Evolutionary conservation across 1,139 yeast species (phyloP).

Genomic region (Arxiozyma heterogenica): DNA sequence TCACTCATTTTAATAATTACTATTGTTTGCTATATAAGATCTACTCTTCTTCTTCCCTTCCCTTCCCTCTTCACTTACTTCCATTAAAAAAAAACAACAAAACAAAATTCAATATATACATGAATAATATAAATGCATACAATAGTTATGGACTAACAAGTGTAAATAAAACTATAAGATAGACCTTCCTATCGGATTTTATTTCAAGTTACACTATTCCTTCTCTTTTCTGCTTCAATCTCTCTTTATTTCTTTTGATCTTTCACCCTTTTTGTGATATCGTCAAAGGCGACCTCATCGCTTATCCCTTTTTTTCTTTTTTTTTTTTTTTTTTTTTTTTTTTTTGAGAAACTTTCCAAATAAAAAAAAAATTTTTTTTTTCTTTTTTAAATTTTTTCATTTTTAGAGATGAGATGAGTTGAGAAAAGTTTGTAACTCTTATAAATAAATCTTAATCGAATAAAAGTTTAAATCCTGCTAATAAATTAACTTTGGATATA

Average conservation of each 20-base stretch:
- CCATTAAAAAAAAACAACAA: too few species aligned
- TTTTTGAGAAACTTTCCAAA: too few species aligned
- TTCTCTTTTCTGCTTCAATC: too few species aligned
- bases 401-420: neutral
- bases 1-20: neutral
- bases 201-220: too few species aligned
- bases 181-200: too few species aligned
- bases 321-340: neutral
- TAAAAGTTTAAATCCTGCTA: neutral
- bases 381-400: neutral
- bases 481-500: neutral
- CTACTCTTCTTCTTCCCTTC: too few species aligned
- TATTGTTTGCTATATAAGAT: too few species aligned
- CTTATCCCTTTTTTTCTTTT: neutral
- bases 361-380: neutral
- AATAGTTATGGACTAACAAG: too few species aligned
- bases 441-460: neutral
- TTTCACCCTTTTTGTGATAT: neutral
- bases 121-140: too few species aligned
- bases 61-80: too few species aligned
- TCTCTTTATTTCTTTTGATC: neutral
- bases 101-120: too few species aligned
- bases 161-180: too few species aligned
- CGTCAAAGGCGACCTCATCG: conserved; percentile 3
- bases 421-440: neutral